Base-by-base conservation (phyloP, 768 basidiomycete genomes). In the Lactarius deliciosus region DNA sequence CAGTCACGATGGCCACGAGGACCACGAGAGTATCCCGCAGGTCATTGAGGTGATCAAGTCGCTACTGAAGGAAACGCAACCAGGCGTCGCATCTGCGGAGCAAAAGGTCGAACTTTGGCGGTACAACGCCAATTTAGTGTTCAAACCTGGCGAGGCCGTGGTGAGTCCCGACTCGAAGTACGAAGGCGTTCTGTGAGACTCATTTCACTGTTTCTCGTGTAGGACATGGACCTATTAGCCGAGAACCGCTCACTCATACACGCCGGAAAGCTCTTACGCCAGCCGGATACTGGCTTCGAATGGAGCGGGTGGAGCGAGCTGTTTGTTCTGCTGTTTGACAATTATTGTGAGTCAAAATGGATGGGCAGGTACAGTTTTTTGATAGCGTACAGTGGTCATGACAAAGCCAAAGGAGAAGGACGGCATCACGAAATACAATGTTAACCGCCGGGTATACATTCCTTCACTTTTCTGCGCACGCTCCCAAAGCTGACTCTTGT, bases 231-330 rank as follows among this genome's bases (percentile, higher is more conserved):
- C 73, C 79, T 99, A 13, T 77, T 93, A 41, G 85, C 95, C 70
- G 87, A 90, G 58, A 88, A 88, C 69, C 84, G 97, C 13, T 89
- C 90, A 7, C 79, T 98, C 62, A 87, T 98, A 38, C 87, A 95
- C 73, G 85, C 89, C 1, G 89, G 94, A 7, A 92, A 88, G 70
- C 79, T 98, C 32, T 82, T 91, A 61, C 85, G 94, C 58, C 94
- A 95, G 71, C 91, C 94, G 16, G 95, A 97, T 66, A 88, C 88
- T 36, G 92, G 91, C 15, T 86, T 94, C 69, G 89, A 90, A 75
- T 91, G 89, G 88, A 92, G 85, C 68, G 91, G 89, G 50, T 96
- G 94, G 92, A 88, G 86, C 54, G 95, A 98, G 76, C 82, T 96
- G 8, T 91, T 89, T 68, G 90, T 96, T 9, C 81, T 98, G 61